phyloP scores from a whole-genome alignment of 192 early-diverging fungal genomes.

The Lunasporangiospora selenospora region DNA sequence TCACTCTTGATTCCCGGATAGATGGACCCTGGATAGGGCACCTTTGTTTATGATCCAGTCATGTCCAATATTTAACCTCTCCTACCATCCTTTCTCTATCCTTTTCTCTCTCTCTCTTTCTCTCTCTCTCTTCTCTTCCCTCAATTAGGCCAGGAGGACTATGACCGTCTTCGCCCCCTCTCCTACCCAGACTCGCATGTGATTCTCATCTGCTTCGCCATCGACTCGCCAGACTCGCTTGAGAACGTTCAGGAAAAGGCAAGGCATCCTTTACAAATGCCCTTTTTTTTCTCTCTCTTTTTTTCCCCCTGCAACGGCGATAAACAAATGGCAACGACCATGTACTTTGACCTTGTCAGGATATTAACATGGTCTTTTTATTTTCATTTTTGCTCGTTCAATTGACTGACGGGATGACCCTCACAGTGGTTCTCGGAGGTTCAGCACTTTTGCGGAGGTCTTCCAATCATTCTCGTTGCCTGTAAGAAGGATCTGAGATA shows the following conservation, averaged over 20 bases:
- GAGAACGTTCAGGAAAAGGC: constrained; percentile 80
- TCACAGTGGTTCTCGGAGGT: constrained; percentile 85
- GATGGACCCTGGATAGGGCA: no score
- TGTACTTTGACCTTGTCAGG: neutral
- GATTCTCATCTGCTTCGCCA: constrained; percentile 87
- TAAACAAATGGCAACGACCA: no score
- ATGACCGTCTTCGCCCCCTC: constrained; percentile 88
- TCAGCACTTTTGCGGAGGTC: constrained; percentile 76
- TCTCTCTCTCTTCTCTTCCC: neutral
- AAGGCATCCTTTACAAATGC: no score
- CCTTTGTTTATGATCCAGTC: no score
- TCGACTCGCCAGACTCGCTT: constrained; percentile 82
- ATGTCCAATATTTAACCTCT: no score
- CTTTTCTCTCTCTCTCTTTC: neutral
- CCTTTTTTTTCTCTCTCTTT: no score
- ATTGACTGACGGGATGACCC: no score
- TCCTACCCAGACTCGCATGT: constrained; percentile 91
- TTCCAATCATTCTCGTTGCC: constrained; percentile 82
- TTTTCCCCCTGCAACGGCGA: no score
- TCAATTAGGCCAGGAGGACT: constrained; percentile 85
- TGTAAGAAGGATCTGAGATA: constrained; percentile 86
- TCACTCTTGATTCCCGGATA: no score
- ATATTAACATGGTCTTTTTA: neutral
- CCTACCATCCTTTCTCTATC: neutral
- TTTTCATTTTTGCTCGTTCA: no score